Base-by-base conservation (phyloP, 225 moss, liverwort and hornwort genomes). In the Polytrichum formosum region DNA sequence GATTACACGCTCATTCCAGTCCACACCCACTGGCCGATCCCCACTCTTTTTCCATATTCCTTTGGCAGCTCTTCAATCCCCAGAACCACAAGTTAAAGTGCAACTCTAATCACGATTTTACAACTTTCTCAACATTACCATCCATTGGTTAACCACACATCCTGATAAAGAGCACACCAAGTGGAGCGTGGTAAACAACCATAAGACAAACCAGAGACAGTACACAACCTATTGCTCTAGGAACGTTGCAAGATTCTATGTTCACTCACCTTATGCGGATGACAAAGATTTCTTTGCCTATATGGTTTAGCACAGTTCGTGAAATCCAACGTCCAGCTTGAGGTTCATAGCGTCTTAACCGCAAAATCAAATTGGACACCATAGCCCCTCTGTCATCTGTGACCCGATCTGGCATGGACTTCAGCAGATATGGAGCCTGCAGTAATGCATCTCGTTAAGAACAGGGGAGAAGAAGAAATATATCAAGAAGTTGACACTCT, bases 1-100 rank as follows among this genome's bases (percentile, higher is more conserved):
- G 73, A 93, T 90, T 7, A 93, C 74, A 27, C 93, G 83, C 78
- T 93, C 93, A 70, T 93, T 93, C 93, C 93, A 93, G 70, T 93
- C 93, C 3, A 93, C 91, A 23, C 93, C 93, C 65, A 91, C 82
- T 25, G 93, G 93, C 30, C 93, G 91, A 73, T 93, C 91, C 21
- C 89, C 75, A 56, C 85, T 82, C 82, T 91, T 90, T 68, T 77
- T 82, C 93, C 93, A 93, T 6, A 89, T 73, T 60, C 91, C 93
- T 66, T 75, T 84, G 1, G 93, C 91, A 9, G 87, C 93, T 65
- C 91, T 87, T 75, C n/a, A 67, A 72, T 64, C 0, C 0, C 46
- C 46, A 46, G 13, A 46, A 46, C 46, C 46, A 46, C n/a, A 59
- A 20, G 21, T n/a, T n/a, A 59, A 4, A 58, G n/a, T n/a, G 59